Base-by-base conservation (phyloP, 768 basidiomycete genomes). In the Mycena latifolia region DNA sequence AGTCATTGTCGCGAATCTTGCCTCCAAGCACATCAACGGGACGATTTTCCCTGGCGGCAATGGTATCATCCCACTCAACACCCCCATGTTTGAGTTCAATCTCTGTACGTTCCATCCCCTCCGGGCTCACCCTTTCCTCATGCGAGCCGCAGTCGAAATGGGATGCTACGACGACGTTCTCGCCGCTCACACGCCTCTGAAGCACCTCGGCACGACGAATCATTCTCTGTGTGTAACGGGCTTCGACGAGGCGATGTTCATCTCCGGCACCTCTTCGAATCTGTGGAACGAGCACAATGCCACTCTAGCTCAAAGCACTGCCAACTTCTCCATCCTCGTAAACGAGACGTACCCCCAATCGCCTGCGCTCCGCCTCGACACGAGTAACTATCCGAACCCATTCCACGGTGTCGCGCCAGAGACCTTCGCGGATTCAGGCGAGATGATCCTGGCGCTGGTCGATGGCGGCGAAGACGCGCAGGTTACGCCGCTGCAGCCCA, bases 401-500 rank as follows among this genome's bases (percentile, higher is more conserved):
- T 83, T 82, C 70, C 72, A 70, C 24, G 79, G 81, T 27, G 35
- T 81, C 10, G 74, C 80, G 24, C 72, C 76, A 0, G 65, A 65
- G 0, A 78, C 75, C 0, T 84, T 84, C 57, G 64, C 77, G n/a
- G 72, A 76, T 22, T 65, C 78, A 7, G 66, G 69, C 27, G 74
- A 81, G 66, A 71, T 59, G 15, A 66, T 79, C 27, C 73, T 84
- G 0, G 65, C 64, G 39, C 52, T 84, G 7, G 76, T 78, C 35
- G 82, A 84, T 53, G 83, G 83, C 27, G 84, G 83, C 10, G 77
- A 79, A 60, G 76, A 81, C 47, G 82, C 81, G 17, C 78, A 84
- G 66, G 70, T 82, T 52, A 74, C 86, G 39, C 85, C 86, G 5
- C 31, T 86, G 20, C 82, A 84, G 53, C 87, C 87, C 1, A 77